Percentiles rank a stretch among this genome's conserved stretches.
Evolutionary conservation across 2,329 filamentous ascomycete species (phyloP).

Genomic region (Monilinia fructicola): DNA sequence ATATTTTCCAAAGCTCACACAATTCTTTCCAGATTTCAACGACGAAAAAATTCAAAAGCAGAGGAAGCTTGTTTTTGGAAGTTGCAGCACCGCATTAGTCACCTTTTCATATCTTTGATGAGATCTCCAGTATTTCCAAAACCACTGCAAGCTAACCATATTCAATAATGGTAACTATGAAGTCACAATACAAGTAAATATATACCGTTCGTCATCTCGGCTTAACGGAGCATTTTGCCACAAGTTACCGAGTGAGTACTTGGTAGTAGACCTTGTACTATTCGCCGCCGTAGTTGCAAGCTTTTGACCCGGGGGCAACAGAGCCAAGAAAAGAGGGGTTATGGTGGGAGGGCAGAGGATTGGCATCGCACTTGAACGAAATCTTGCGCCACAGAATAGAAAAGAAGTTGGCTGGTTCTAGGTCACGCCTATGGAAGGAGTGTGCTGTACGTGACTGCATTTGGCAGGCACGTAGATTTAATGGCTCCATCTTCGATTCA

Average conservation of each 20-base stretch:
- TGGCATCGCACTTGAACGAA: background rate
- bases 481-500: background rate
- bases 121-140: background rate
- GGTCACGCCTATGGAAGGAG: background rate
- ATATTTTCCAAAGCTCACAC: background rate
- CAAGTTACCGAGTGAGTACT: background rate
- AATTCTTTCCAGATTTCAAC: background rate
- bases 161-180: background rate
- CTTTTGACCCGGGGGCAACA: background rate
- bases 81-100: background rate
- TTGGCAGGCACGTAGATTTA: background rate
- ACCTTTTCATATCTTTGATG: background rate
- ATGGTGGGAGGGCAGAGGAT: background rate
- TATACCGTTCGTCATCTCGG: background rate
- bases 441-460: background rate
- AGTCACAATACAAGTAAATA: background rate
- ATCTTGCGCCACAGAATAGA: background rate
- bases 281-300: background rate
- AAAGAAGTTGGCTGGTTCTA: background rate
- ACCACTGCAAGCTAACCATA: background rate
- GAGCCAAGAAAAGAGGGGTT: background rate
- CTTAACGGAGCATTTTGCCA: background rate
- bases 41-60: background rate
- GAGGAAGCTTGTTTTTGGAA: background rate
- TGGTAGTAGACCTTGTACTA: background rate